Evolutionary conservation across 1,284 basidiomycete species (phyloP), one percentile per base, ranked within the genome.

Genomic region (Apiotrichum sp.): DNA sequence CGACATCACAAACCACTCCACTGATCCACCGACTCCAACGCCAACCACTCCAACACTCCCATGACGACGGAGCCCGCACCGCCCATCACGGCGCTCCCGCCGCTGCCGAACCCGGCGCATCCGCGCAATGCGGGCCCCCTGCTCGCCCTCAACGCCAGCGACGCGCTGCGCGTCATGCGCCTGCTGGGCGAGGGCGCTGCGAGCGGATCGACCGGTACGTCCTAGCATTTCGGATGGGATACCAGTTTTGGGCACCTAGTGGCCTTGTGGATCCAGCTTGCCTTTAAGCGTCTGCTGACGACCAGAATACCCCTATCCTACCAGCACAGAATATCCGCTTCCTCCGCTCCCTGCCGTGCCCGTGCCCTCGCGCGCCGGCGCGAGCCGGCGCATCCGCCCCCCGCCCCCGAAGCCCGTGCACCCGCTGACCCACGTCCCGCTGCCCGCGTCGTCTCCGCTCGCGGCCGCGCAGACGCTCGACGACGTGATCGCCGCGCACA

Each of bases 241-340:
- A 29, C 29, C 29, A 29, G 29, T 3, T 29, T 29, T 29, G 29
- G 29, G 29, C 29, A 29, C 29, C 29, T 29, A 29, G 3, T 29
- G 29, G 29, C 29, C 29, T 29, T n/a, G 16, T 39, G 29, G 31
- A 11, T 31, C 11, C n/a, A 44, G 6, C 14, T 4, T 4, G 3
- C 14, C 34, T 29, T 5, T n/a, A 8, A 42, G 16, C 11, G 7
- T n/a, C 38, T 13, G 16, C 49, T 45, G 39, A 40, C 47, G 4
- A 2, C 4, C 54, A 61, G 60, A 61, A 29, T 61, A 54, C 41
- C 60, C 60, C 4, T 61, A 61, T 38, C 60, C 60, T 11, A 53
- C 54, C 4, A 58, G 35, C 10, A 29, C 40, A 1, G 48, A 55
- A n/a, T 61, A 58, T 16, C 60, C 60, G 6, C 54, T 61, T 6